These are phyloP conservation scores for Podaxis sp. DNA, from an alignment of 768 basidiomycete genomes.

Conservation along the genomic window DNA sequence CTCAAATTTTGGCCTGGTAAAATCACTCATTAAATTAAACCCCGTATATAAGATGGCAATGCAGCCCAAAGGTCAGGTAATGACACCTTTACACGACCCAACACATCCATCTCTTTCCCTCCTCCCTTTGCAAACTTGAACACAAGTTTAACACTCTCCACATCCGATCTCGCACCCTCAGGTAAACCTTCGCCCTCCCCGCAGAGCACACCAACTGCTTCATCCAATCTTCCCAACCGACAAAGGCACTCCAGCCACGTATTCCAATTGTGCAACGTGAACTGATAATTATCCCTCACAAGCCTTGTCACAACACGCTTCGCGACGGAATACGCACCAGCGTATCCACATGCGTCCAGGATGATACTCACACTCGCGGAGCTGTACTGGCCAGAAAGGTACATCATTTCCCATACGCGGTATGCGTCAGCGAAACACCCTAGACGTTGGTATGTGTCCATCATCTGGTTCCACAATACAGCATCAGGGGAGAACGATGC, in stretches of 20 bases:
- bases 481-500: slow-evolving; percentile 68
- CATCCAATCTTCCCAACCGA: slow-evolving; percentile 57
- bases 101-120: slow-evolving; percentile 39
- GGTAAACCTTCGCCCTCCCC: slow-evolving; percentile 39
- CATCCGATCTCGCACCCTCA: slow-evolving; percentile 39
- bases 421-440: slow-evolving; percentile 68
- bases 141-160: slow-evolving; percentile 47
- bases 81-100: slow-evolving; percentile 36
- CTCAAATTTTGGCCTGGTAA: slow-evolving; percentile 4
- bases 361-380: slow-evolving; percentile 74
- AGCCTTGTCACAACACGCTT: slow-evolving; percentile 52
- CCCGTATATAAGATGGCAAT: slow-evolving; percentile 12
- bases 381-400: slow-evolving; percentile 52
- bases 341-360: slow-evolving; percentile 76
- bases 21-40: slow-evolving; percentile 2
- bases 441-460: slow-evolving; percentile 85
- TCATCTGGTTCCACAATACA: slow-evolving; percentile 74
- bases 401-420: slow-evolving; percentile 76
- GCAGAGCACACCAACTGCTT: slow-evolving; percentile 63
- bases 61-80: slow-evolving; percentile 34
- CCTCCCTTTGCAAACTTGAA: slow-evolving; percentile 46
- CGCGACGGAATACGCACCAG: slow-evolving; percentile 46
- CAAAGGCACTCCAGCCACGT: slow-evolving; percentile 86
- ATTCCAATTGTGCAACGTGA: slow-evolving; percentile 74
- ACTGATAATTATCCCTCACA: slow-evolving; percentile 39